Conservation (phyloP, 805 yeast species). For the Wickerhamomyces silvicola region DNA sequence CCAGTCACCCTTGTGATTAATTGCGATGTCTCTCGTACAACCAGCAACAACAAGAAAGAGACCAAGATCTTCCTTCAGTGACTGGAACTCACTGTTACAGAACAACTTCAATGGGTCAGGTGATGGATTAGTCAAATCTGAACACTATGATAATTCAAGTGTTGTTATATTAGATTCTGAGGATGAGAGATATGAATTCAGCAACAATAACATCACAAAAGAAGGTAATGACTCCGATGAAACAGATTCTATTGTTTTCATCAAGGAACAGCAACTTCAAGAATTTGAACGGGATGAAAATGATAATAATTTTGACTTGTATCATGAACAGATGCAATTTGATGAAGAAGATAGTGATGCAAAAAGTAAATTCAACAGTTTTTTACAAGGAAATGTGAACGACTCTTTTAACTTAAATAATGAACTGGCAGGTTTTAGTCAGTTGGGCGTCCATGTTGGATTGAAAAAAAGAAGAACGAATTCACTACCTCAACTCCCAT, state of each 20-base stretch:
- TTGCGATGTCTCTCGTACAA: conserved; percentile 23
- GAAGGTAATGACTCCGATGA: conserved; percentile 10
- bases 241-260: conserved; percentile 10
- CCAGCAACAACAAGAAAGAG: conserved; percentile 28
- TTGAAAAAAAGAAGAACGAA: conserved; percentile 42
- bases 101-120: conserved; percentile 10
- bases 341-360: not conserved
- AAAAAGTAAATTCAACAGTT: too few species aligned
- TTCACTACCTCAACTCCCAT: conserved; percentile 48
- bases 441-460: conserved; percentile 25
- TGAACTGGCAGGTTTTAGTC: too few species aligned
- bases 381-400: too few species aligned
- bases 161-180: conserved; percentile 36
- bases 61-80: conserved; percentile 28
- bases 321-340: not conserved
- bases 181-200: conserved; percentile 29
- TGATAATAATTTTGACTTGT: not conserved
- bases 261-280: conserved; percentile 7
- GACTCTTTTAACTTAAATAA: too few species aligned
- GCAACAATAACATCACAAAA: conserved; percentile 8
- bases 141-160: conserved; percentile 3
- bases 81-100: conserved; percentile 21
- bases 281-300: too few species aligned
- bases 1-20: too few species aligned
- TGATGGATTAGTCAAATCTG: not conserved